Evolutionary conservation across 257 asterid genomes (phyloP), one percentile per base, ranked within the genome.

Genomic region (Fraxinus quadrangulata): DNA sequence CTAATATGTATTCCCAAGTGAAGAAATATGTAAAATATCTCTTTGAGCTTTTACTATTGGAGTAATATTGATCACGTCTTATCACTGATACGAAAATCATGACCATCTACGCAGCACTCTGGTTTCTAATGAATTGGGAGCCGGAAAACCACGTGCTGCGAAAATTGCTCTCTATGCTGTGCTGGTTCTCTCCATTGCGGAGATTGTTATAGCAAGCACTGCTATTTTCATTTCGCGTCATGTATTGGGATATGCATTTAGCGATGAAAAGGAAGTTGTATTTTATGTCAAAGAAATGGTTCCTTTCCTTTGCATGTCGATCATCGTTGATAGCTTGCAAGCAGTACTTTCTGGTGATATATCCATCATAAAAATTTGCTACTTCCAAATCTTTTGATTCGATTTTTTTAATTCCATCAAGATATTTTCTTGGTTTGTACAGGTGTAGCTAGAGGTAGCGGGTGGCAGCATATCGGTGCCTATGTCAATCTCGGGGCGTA

Each of bases 61-160:
- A 16, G 19, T 49, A 17, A 49, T 49, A 17, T 49, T 49, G 5
- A 49, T 49, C 59, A 49, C 7, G 59, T 49, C 63, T 21, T 59
- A 59, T 21, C 30, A 26, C 74, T 72, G 26, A 33, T 70, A 70
- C 21, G 26, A 13, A 16, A 3, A 19, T n/a, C 28, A 13, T 37
- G 24, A 40, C 36, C 14, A 30, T 30, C 16, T 80, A 67, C 84
- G 65, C 67, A 93, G 97, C 76, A 90, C 95, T 68, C 83, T 91
- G 77, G 86, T 93, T 74, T 88, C 97, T 5, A 93, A 93, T 42
- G 93, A 89, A 79, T 86, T 93, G 16, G 97, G 97, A 69, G 94
- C 97, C 36, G 97, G 96, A 42, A 90, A 86, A 70, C 88, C 94
- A 23, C 84, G 73, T 33, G 84, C 86, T 21, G 97, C 96, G 28